These are phyloP conservation scores for Venturia effusa DNA, from an alignment of 2,329 filamentous ascomycete genomes.

Conservation along the genomic window DNA sequence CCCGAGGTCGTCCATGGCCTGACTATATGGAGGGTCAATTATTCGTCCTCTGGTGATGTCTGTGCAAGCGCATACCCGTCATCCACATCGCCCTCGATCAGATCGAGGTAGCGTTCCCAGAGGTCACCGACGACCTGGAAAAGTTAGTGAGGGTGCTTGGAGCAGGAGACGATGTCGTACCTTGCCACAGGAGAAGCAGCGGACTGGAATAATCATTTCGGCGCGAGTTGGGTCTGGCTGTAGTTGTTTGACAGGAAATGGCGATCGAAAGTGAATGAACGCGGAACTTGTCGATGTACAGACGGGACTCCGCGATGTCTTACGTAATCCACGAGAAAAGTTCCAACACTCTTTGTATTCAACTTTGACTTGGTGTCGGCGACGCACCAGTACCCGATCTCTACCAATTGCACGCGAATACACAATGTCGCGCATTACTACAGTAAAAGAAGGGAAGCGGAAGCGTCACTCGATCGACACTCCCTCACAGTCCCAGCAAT, in stretches of 20 bases:
- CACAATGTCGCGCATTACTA: neutral
- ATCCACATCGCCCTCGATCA: slow-evolving; percentile 55
- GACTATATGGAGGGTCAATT: slow-evolving; percentile 40
- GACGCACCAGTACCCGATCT: neutral
- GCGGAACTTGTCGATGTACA: neutral
- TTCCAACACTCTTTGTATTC: neutral
- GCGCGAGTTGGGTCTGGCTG: neutral
- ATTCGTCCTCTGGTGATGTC: neutral
- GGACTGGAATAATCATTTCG: slow-evolving; percentile 96
- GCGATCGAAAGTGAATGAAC: neutral
- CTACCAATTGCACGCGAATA: neutral
- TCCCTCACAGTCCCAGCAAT: neutral
- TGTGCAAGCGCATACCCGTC: slow-evolving; percentile 21
- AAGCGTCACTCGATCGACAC: slow-evolving; percentile 2
- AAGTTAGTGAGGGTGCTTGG: slow-evolving; percentile 19
- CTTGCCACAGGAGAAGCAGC: slow-evolving; percentile 99
- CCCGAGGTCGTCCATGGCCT: slow-evolving; percentile 90
- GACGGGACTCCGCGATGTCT: neutral
- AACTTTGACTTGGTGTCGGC: neutral
- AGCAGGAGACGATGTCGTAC: slow-evolving; percentile 37
- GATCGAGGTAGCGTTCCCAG: slow-evolving; percentile 88
- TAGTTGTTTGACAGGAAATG: neutral
- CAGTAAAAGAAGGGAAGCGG: neutral
- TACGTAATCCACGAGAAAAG: neutral
- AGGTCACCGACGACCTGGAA: slow-evolving; percentile 86